Conservation (phyloP, 345 rosid genomes). For the Pistacia vera region DNA sequence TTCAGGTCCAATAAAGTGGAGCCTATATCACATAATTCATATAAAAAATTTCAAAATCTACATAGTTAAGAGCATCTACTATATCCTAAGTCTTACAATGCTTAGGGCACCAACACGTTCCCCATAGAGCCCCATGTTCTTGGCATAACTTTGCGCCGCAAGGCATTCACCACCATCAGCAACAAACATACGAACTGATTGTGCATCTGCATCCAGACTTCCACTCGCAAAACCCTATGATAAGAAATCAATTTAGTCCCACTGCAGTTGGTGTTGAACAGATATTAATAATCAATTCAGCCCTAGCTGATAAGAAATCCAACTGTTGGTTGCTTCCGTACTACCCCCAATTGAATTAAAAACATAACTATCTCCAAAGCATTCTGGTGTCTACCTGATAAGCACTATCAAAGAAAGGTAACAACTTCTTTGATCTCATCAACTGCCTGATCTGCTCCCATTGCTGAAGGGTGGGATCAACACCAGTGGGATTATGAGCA, state of each 20-base stretch:
- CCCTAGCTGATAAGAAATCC: background rate
- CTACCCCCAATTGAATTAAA: too few relatives aligned
- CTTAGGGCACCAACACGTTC: slow-evolving; percentile 98
- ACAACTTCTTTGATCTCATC: slow-evolving; percentile 72
- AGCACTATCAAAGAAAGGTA: slow-evolving; percentile 97
- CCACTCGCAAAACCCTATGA: slow-evolving; percentile 92
- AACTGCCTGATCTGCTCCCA: slow-evolving; percentile 84
- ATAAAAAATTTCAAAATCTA: background rate
- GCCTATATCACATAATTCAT: background rate
- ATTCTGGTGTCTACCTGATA: slow-evolving; percentile 61
- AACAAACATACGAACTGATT: slow-evolving; percentile 75
- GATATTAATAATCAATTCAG: background rate
- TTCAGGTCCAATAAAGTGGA: background rate
- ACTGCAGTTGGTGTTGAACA: background rate
- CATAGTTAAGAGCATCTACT: background rate
- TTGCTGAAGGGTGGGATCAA: slow-evolving; percentile 87
- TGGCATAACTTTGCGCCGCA: slow-evolving; percentile 86
- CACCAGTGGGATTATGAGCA: slow-evolving; percentile 98
- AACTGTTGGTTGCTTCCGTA: background rate
- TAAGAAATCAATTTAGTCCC: slow-evolving; percentile 3
- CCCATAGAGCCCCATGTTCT: slow-evolving; percentile 94
- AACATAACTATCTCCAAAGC: background rate
- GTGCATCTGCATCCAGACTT: slow-evolving; percentile 77
- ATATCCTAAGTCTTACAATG: slow-evolving; percentile 57
- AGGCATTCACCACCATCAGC: slow-evolving; percentile 92